phyloP scores from a whole-genome alignment of 176 grass and related monocot genomes.

The Cymbopogon citratus region DNA sequence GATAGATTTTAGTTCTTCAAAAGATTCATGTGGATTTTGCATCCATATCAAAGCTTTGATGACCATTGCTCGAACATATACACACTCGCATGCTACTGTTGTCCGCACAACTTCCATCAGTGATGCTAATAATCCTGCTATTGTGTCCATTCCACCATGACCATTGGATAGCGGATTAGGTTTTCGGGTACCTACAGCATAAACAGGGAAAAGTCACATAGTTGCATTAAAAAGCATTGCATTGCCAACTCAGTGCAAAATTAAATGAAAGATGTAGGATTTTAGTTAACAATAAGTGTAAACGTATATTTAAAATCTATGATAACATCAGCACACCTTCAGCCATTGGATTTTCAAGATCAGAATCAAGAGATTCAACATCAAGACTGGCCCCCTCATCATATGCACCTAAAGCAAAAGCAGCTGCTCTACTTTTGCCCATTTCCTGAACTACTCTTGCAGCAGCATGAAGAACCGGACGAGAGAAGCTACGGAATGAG shows the following conservation, averaged over 20 bases:
- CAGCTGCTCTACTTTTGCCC: conserved; percentile 97
- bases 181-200: conserved; percentile 62
- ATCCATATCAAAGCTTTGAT: conserved; percentile 99
- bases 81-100: conserved; percentile 97
- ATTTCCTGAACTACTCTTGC: conserved; percentile 99
- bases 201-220: conserved; percentile 2
- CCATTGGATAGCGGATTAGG: conserved; percentile 72
- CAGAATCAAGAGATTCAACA: conserved; percentile 74
- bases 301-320: conserved; percentile 1
- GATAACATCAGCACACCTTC: conserved; percentile 55
- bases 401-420: conserved; percentile 87
- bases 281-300: neutral
- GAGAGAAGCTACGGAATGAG: conserved; percentile 96
- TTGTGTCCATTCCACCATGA: conserved; percentile 68
- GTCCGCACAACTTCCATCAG: conserved; percentile 97
- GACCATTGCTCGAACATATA: conserved; percentile 98
- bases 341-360: conserved; percentile 68
- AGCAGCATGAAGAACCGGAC: conserved; percentile 90
- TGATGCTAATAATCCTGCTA: conserved; percentile 90
- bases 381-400: conserved; percentile 73
- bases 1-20: conserved; percentile 89
- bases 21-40: conserved; percentile 97
- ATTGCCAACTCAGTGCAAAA: neutral
- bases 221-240: conserved; percentile 6
- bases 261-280: neutral